Base-by-base conservation (phyloP, 1,284 basidiomycete genomes). In the Amylostereum chailletii region DNA sequence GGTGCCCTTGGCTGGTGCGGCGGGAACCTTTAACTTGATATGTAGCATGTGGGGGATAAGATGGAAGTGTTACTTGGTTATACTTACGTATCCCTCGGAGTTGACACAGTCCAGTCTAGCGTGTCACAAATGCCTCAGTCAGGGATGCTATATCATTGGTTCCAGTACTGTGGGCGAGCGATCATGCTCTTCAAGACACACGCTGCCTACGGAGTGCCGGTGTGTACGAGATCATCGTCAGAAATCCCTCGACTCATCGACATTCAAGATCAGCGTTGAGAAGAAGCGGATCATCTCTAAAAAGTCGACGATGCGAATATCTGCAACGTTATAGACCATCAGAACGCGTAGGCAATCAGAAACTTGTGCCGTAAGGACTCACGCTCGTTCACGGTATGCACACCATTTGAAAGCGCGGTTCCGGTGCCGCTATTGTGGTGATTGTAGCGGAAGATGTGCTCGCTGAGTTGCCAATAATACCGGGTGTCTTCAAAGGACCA, bases 311-410 rank as follows among this genome's bases (percentile, higher is more conserved):
- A 61, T 62, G 6, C 51, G 51, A 27, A 75, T 59, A 5, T 62
- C 75, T 76, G 50, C 34, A 46, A 43, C 42, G 48, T 34, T 42
- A 26, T 34, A 27, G 45, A 49, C 32, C 44, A 30, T 4, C 27
- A 32, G 45, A 46, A 37, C 9, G 37, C 46, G 41, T n/a, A 34
- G 9, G 30, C 11, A 19, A 30, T 5, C 37, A 32, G n/a, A 42
- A n/a, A 10, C 34, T 5, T 34, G 10, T 40, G 30, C 3, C 40
- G 52, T 50, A 47, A 58, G 7, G 34, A 50, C 60, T 37, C 49
- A 62, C 69, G 60, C 62, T 75, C 75, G 46, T 76, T 66, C 10
- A 74, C 63, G 1, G 86, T 86, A 62, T 89, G 87, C 31, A 82
- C 69, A 3, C 74, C 74, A 44, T 68, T 68, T 56, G 63, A 55